These are phyloP conservation scores for Leucoagaricus sp. DNA, from an alignment of 1,284 basidiomycete species.

Conservation along the genomic window DNA sequence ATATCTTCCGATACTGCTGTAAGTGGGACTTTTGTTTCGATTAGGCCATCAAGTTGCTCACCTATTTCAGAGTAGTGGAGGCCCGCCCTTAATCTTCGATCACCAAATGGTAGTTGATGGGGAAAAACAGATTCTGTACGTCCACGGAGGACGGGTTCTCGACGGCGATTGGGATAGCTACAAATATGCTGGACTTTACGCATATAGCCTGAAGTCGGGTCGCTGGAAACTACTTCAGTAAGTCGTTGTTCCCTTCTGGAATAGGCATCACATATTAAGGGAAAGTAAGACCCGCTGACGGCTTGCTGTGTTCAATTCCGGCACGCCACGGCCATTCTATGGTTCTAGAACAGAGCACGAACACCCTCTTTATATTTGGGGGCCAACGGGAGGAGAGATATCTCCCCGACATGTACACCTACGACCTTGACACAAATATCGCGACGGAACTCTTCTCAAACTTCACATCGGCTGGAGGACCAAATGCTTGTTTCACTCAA, in stretches of 20 bases:
- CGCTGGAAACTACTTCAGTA: constrained; percentile 71
- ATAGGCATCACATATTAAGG: neutral
- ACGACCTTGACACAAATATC: constrained; percentile 58
- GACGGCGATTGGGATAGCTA: constrained; percentile 57
- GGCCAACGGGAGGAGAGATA: constrained; percentile 67
- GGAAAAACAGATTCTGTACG: constrained; percentile 71
- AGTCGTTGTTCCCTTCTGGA: constrained; percentile 25
- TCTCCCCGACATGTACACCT: constrained; percentile 74
- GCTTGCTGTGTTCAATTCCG: constrained; percentile 43
- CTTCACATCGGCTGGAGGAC: constrained; percentile 58
- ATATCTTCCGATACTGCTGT: constrained; percentile 66
- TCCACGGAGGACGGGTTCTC: constrained; percentile 77
- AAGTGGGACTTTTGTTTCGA: constrained; percentile 23
- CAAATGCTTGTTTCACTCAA: constrained; percentile 70
- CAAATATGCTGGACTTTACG: constrained; percentile 72
- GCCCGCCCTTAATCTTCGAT: constrained; percentile 77
- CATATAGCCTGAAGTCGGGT: constrained; percentile 60
- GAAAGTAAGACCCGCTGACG: constrained; percentile 29
- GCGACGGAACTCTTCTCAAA: constrained; percentile 65
- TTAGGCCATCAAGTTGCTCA: neutral
- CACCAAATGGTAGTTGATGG: constrained; percentile 82
- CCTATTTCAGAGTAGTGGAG: constrained; percentile 53
- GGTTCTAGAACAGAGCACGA: constrained; percentile 63
- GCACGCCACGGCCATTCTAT: constrained; percentile 76
- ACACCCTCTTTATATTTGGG: constrained; percentile 67